Base-by-base conservation (phyloP, 2,329 filamentous ascomycete genomes). In the Trichothecium sympodiale region DNA sequence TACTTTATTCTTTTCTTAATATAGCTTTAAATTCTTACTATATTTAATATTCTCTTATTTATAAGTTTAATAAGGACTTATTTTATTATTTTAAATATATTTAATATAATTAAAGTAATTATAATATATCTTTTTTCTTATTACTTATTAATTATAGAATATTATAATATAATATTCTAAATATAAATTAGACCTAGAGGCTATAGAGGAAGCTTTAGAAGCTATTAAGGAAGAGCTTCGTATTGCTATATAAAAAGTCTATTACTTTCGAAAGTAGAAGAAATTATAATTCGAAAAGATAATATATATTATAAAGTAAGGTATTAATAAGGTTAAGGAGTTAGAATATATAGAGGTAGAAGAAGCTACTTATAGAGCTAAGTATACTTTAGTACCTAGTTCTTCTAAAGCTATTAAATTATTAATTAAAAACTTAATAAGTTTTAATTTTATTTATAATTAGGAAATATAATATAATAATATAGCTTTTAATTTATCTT, bases 341-440 rank as follows among this genome's bases (percentile, higher is more conserved):
- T 38, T 38, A 38, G 31, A 38, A n/a, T 17, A 20, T 17, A 25
- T 37, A n/a, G n/a, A n/a, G n/a, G n/a, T n/a, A n/a, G n/a, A n/a
- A n/a, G n/a, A n/a, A n/a, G n/a, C n/a, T n/a, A n/a, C n/a, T n/a
- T n/a, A n/a, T n/a, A n/a, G n/a, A n/a, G n/a, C n/a, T n/a, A n/a
- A n/a, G n/a, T n/a, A n/a, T n/a, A n/a, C n/a, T n/a, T n/a, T n/a
- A n/a, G n/a, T n/a, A n/a, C n/a, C n/a, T n/a, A n/a, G n/a, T n/a
- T n/a, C n/a, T n/a, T n/a, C n/a, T n/a, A n/a, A n/a, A n/a, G n/a
- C n/a, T n/a, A n/a, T n/a, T n/a, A n/a, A n/a, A n/a, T n/a, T n/a
- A n/a, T n/a, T n/a, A n/a, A n/a, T n/a, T n/a, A n/a, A n/a, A n/a
- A n/a, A n/a, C n/a, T n/a, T n/a, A n/a, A n/a, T n/a, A n/a, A n/a